phyloP scores from a whole-genome alignment of 2,329 filamentous ascomycete genomes.

The Cladosporium colombiae region DNA sequence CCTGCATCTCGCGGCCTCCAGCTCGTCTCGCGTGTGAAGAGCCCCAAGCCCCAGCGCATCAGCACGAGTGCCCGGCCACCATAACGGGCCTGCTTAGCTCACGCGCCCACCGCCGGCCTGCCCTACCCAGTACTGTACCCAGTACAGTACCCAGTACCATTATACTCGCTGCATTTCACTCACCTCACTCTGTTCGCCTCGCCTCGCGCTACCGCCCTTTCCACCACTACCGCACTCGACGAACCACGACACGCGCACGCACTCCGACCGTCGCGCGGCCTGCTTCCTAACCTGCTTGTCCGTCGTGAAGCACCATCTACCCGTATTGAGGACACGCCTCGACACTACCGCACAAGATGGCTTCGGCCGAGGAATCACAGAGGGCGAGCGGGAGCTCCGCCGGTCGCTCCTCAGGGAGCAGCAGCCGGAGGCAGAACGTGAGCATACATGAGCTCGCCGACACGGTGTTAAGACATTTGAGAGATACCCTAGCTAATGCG shows the following conservation, averaged over 20 bases:
- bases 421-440: slow-evolving; percentile 33
- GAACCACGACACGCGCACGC: neutral
- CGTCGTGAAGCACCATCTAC: neutral
- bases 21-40: slow-evolving; percentile 8
- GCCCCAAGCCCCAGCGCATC: neutral
- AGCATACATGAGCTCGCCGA: slow-evolving; percentile 11
- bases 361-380: slow-evolving; percentile 24
- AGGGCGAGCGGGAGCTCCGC: slow-evolving; percentile 33
- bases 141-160: neutral
- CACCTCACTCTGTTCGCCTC: neutral
- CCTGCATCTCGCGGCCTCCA: neutral
- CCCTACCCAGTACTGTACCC: neutral
- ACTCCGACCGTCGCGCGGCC: neutral
- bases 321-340: neutral
- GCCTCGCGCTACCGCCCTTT: neutral
- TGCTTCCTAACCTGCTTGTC: neutral
- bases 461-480: neutral
- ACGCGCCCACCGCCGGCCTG: slow-evolving; percentile 3
- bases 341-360: slow-evolving; percentile 17
- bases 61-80: slow-evolving; percentile 8
- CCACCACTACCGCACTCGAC: neutral
- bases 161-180: neutral
- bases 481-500: slow-evolving; percentile 24
- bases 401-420: slow-evolving; percentile 28
- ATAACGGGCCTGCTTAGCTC: slow-evolving; percentile 2